A percentile compares a stretch with the other conserved stretches of the same genome.
These are phyloP conservation scores for Neurospora sp. DNA, from an alignment of 495 filamentous ascomycete species.

Conservation along the genomic window DNA sequence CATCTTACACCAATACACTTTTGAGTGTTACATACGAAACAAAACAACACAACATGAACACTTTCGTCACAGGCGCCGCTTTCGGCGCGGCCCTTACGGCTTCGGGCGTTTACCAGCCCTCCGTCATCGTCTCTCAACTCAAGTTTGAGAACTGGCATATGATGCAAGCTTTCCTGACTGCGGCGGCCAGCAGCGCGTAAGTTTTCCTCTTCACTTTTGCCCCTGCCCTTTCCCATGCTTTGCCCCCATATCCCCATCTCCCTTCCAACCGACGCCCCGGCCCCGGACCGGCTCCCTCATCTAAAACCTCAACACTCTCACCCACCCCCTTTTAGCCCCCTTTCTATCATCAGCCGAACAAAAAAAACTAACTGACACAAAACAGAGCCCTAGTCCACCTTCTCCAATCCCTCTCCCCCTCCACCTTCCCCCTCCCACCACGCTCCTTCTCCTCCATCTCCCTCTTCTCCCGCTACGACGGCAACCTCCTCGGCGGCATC, in stretches of 20 bases:
- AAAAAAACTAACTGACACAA: too few relatives aligned
- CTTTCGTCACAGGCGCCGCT: constrained; percentile 33
- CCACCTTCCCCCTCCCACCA: constrained; percentile 22
- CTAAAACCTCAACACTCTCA: too few relatives aligned
- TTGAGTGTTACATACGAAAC: not conserved
- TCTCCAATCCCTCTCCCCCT: constrained; percentile 20
- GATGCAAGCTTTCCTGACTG: constrained; percentile 46
- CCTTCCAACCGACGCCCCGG: too few relatives aligned
- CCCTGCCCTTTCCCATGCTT: too few relatives aligned
- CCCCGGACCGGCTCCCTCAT: too few relatives aligned
- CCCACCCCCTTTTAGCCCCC: too few relatives aligned
- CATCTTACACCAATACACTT: not conserved
- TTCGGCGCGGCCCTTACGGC: constrained; percentile 47
- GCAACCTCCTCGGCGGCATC: constrained; percentile 45
- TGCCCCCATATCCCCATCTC: too few relatives aligned
- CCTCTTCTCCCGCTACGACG: constrained; percentile 36
- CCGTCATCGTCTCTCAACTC: constrained; percentile 44
- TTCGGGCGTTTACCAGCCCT: constrained; percentile 42
- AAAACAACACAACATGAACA: constrained; percentile 9
- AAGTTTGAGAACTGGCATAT: constrained; percentile 45
- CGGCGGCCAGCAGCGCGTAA: constrained; percentile 45
- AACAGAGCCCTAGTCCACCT: constrained; percentile 25
- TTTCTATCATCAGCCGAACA: too few relatives aligned
- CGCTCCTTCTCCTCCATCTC: constrained; percentile 26
- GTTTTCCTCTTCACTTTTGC: too few relatives aligned